Conservation (phyloP, 495 filamentous ascomycete genomes). For the Tuber melanosporum region DNA sequence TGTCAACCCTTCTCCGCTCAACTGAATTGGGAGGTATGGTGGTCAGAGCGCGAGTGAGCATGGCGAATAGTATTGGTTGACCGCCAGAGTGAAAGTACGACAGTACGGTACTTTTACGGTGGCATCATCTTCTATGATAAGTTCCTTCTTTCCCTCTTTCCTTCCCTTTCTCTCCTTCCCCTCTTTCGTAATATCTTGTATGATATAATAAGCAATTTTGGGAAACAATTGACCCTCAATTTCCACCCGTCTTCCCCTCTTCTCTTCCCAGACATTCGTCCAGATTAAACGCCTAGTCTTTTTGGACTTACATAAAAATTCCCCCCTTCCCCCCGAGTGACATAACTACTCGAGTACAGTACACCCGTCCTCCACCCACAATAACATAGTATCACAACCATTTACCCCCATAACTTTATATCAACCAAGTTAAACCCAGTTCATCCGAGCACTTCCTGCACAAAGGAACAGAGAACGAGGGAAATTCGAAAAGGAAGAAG, state of each 20-base stretch:
- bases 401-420: neutral
- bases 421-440: neutral
- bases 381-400: neutral
- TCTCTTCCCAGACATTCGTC: constrained; percentile 16
- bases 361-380: neutral
- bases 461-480: neutral
- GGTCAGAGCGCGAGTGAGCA: neutral
- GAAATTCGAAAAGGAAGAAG: neutral
- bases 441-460: neutral
- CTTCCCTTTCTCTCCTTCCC: neutral
- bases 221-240: neutral
- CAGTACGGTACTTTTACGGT: neutral
- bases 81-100: neutral
- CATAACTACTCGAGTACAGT: constrained; percentile 8
- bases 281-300: constrained; percentile 28
- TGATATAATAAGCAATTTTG: neutral
- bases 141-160: neutral
- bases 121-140: constrained; percentile 4
- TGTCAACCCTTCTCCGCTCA: neutral
- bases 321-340: constrained; percentile 17
- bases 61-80: neutral
- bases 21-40: neutral
- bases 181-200: constrained; percentile 1
- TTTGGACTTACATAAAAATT: constrained; percentile 16
- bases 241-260: constrained; percentile 8